Conservation (phyloP, 1,284 basidiomycete genomes). For the Cryptococcus sp. region DNA sequence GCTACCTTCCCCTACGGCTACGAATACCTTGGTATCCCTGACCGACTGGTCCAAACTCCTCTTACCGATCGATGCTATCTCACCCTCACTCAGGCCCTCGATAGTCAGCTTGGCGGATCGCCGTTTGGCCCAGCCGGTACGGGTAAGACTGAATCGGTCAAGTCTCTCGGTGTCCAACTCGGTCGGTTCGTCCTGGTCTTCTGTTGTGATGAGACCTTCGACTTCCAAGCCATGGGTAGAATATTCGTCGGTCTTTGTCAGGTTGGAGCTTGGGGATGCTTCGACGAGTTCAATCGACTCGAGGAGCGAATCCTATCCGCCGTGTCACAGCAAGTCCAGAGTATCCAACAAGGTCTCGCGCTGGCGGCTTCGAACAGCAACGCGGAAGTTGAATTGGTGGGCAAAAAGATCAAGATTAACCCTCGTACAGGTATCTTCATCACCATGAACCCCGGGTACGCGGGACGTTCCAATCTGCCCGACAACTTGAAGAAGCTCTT, state of each 20-base stretch:
- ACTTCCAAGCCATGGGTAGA: slow-evolving; percentile 99
- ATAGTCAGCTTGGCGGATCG: slow-evolving; percentile 91
- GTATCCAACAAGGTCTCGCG: slow-evolving; percentile 92
- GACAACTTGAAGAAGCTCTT: slow-evolving; percentile 77
- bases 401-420: slow-evolving; percentile 90
- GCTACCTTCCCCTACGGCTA: slow-evolving; percentile 96
- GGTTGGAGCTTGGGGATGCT: slow-evolving; percentile 99
- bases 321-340: slow-evolving; percentile 98
- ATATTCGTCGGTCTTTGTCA: slow-evolving; percentile 98
- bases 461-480: slow-evolving; percentile 90
- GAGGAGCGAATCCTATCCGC: slow-evolving; percentile 97
- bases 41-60: slow-evolving; percentile 96
- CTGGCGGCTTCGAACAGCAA: slow-evolving; percentile 76
- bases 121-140: slow-evolving; percentile 99
- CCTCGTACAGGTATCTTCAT: slow-evolving; percentile 95
- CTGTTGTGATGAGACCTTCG: slow-evolving; percentile 99
- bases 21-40: slow-evolving; percentile 97
- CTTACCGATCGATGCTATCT: slow-evolving; percentile 97
- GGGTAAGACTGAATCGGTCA: slow-evolving; percentile 99
- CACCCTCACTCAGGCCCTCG: slow-evolving; percentile 92
- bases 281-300: slow-evolving; percentile 96
- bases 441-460: slow-evolving; percentile 97
- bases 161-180: slow-evolving; percentile 95
- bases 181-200: slow-evolving; percentile 98
- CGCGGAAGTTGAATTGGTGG: slow-evolving; percentile 92